These are phyloP conservation scores for Ceratocystis cacaofunesta DNA, from an alignment of 2,329 filamentous ascomycete genomes.

Conservation along the genomic window DNA sequence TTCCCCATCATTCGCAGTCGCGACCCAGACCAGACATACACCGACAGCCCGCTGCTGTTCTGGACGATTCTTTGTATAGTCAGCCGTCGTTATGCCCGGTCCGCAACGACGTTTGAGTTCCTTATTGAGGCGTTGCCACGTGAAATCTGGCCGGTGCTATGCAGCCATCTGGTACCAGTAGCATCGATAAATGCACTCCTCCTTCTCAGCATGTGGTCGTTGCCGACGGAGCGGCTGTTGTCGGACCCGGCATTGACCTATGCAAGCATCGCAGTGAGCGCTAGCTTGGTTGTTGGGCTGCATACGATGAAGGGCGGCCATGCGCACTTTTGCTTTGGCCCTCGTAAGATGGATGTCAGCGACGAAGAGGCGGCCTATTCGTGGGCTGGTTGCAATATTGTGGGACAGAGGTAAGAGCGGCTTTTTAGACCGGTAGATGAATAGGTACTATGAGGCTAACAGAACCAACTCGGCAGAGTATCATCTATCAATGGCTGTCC, in stretches of 20 bases:
- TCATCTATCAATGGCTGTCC: slow-evolving; percentile 33
- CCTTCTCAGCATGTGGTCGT: slow-evolving; percentile 37
- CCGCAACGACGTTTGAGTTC: slow-evolving; percentile 29
- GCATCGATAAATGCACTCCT: slow-evolving; percentile 38
- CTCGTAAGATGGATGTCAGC: slow-evolving; percentile 30
- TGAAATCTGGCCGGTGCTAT: slow-evolving; percentile 32
- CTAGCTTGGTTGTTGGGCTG: slow-evolving; percentile 34
- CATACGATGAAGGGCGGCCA: slow-evolving; percentile 39
- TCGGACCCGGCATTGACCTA: slow-evolving; percentile 36
- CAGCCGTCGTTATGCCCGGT: slow-evolving; percentile 34
- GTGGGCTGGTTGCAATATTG: slow-evolving; percentile 39
- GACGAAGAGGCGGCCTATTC: slow-evolving; percentile 39
- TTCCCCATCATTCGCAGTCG: slow-evolving; percentile 36
- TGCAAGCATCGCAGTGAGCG: slow-evolving; percentile 32
- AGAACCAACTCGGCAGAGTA: slow-evolving; percentile 20
- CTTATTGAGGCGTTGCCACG: slow-evolving; percentile 33
- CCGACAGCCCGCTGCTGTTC: slow-evolving; percentile 34
- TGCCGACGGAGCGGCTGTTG: slow-evolving; percentile 36
- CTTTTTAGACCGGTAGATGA: neutral
- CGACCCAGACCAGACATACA: slow-evolving; percentile 37
- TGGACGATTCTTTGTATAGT: slow-evolving; percentile 40
- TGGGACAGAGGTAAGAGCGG: slow-evolving; percentile 32
- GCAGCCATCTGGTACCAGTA: slow-evolving; percentile 30
- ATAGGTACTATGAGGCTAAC: slow-evolving; percentile 17
- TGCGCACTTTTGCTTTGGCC: slow-evolving; percentile 32